A percentile compares a stretch with the other conserved stretches of the same genome.
These are phyloP conservation scores for Lanmaoa pseudosensibilis DNA, from an alignment of 768 basidiomycete genomes.

Conservation along the genomic window DNA sequence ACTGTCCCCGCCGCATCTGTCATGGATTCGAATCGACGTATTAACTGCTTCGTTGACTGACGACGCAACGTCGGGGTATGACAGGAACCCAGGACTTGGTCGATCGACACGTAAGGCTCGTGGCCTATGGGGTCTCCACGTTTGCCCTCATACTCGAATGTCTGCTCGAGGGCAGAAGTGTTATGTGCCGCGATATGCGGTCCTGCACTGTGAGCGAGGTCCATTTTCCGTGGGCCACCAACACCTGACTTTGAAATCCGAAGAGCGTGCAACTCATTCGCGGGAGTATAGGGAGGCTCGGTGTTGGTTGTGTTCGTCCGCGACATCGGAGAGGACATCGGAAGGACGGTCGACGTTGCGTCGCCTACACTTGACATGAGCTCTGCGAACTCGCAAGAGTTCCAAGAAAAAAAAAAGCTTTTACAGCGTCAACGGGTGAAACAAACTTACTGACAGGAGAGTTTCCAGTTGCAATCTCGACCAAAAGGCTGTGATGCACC, in stretches of 20 bases:
- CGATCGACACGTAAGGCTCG: slow-evolving; percentile 1
- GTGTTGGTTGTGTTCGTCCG: slow-evolving; percentile 6
- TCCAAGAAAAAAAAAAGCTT: no score
- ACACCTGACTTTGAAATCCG: slow-evolving; percentile 14
- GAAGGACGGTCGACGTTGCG: slow-evolving; percentile 12
- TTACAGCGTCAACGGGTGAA: not conserved
- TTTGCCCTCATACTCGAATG: not conserved
- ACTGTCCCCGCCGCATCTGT: slow-evolving; percentile 11
- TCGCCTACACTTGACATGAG: slow-evolving; percentile 21
- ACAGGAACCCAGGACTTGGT: not conserved
- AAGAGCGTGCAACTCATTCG: not conserved
- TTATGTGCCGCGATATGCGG: not conserved
- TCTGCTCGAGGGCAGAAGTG: not conserved
- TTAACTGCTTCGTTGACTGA: slow-evolving; percentile 51
- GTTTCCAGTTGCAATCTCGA: slow-evolving; percentile 10
- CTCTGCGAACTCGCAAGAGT: not conserved
- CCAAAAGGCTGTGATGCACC: not conserved
- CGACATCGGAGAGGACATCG: slow-evolving; percentile 16
- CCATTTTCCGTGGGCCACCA: slow-evolving; percentile 24
- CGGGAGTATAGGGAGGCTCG: not conserved
- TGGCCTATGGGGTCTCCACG: not conserved
- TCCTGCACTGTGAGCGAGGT: not conserved
- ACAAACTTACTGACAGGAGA: not conserved
- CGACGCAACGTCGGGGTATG: slow-evolving; percentile 24
- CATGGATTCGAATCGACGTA: slow-evolving; percentile 54